A percentile compares a stretch with the other conserved stretches of the same genome.
These are phyloP conservation scores for Conticribra weissflogii DNA, from an alignment of 108 stramenopile genomes.

Conservation along the genomic window DNA sequence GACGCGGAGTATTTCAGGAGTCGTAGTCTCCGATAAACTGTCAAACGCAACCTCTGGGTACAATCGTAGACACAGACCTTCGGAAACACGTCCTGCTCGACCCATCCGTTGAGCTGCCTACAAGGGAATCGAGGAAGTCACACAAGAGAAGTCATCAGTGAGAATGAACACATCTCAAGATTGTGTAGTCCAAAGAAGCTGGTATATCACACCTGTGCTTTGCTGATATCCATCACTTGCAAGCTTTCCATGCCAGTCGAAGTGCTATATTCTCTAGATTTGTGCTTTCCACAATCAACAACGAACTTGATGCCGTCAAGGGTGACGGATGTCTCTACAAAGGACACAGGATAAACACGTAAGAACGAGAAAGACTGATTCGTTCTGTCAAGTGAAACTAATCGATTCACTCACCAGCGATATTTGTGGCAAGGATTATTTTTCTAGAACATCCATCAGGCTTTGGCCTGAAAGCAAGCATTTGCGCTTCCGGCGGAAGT, in stretches of 20 bases:
- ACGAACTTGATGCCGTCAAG: constrained; percentile 93
- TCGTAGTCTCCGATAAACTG: constrained; percentile 53
- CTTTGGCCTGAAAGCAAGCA: constrained; percentile 76
- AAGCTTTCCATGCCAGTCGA: constrained; percentile 88
- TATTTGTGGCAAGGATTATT: constrained; percentile 96
- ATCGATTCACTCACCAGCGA: constrained; percentile 58
- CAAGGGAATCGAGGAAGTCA: neutral
- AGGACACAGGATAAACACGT: too few species aligned
- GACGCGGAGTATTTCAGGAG: constrained; percentile 92
- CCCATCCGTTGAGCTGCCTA: constrained; percentile 79
- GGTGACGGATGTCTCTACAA: constrained; percentile 95
- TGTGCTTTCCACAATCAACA: constrained; percentile 93
- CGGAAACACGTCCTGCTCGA: constrained; percentile 77
- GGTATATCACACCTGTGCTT: constrained; percentile 56
- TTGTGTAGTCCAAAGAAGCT: too few species aligned
- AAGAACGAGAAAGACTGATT: too few species aligned
- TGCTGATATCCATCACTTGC: constrained; percentile 66
- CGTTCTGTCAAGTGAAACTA: too few species aligned
- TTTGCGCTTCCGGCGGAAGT: constrained; percentile 75
- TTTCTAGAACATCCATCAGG: constrained; percentile 76
- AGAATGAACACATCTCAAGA: too few species aligned
- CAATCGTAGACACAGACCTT: constrained; percentile 80
- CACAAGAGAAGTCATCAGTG: too few species aligned
- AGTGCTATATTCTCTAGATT: constrained; percentile 68
- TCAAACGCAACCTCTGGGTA: constrained; percentile 81